Conservation (phyloP, 1,284 basidiomycete species). For the Meripilus lineatus region DNA sequence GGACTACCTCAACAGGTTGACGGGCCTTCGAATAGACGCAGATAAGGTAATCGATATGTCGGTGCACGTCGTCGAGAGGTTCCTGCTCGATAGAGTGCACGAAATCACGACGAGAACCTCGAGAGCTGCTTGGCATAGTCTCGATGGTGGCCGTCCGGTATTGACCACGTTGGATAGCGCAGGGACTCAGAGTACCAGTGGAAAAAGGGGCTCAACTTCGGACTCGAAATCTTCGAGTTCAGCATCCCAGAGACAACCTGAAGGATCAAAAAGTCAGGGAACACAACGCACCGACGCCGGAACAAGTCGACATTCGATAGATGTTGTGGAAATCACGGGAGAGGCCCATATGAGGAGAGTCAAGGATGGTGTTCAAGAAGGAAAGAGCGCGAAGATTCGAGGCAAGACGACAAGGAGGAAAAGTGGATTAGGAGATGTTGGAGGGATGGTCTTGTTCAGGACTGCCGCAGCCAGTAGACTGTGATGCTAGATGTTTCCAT, state of each 20-base stretch:
- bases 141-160: too few species aligned
- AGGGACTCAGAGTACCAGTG: too few species aligned
- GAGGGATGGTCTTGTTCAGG: not conserved
- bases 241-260: not conserved
- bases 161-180: too few species aligned
- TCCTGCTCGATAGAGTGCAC: constrained; percentile 1
- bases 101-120: not conserved
- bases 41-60: constrained; percentile 4
- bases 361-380: not conserved
- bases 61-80: constrained; percentile 4
- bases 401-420: not conserved
- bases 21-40: constrained; percentile 17
- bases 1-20: constrained; percentile 34
- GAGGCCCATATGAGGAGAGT: not conserved
- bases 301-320: not conserved
- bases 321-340: not conserved
- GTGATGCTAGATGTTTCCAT: too few species aligned
- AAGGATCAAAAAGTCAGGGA: not conserved
- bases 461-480: too few species aligned
- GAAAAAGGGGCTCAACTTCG: too few species aligned
- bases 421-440: not conserved
- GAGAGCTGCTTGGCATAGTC: too few species aligned
- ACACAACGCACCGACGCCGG: not conserved
- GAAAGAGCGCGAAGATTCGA: not conserved
- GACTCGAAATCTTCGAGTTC: too few species aligned